Evolutionary conservation across 2,329 filamentous ascomycete species (phyloP).

Genomic region (Fusarium euwallaceae): DNA sequence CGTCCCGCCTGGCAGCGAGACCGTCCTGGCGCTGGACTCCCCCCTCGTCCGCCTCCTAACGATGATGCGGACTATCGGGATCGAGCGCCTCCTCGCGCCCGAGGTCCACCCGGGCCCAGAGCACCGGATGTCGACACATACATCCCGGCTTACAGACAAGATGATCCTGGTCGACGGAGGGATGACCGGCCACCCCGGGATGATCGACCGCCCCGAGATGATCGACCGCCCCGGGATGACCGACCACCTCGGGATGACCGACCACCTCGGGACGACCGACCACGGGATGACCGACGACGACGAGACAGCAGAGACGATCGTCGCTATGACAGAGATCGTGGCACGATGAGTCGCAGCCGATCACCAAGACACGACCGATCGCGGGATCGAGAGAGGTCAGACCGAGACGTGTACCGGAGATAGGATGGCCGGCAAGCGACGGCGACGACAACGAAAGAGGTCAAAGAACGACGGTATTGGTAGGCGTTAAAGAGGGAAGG

Average conservation of each 20-base stretch:
- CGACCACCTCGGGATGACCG: conserved; percentile 36
- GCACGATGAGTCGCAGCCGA: conserved; percentile 57
- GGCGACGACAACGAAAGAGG: not conserved
- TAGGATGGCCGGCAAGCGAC: conserved; percentile 47
- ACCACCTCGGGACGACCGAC: no score
- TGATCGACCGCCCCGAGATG: conserved; percentile 24
- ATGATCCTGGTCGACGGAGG: conserved; percentile 52
- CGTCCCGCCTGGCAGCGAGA: conserved; percentile 69
- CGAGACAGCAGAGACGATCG: conserved; percentile 54
- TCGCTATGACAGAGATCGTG: conserved; percentile 57
- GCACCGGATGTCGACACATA: conserved; percentile 63
- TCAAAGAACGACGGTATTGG: conserved; percentile 14
- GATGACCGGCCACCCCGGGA: conserved; percentile 48
- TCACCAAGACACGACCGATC: conserved; percentile 55
- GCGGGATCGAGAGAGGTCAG: conserved; percentile 59
- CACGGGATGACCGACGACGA: conserved; percentile 47
- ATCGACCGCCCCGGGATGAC: conserved; percentile 45
- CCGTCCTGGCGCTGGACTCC: conserved; percentile 59
- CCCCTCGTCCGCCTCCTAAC: conserved; percentile 57
- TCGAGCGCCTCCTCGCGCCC: conserved; percentile 47
- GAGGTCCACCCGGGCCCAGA: conserved; percentile 49
- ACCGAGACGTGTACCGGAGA: conserved; percentile 65
- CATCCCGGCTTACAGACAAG: conserved; percentile 61
- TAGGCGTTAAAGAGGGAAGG: conserved; percentile 35
- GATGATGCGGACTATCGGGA: conserved; percentile 58